Evolutionary conservation across 306 rosid species (phyloP), one percentile per base, ranked within the genome.

Genomic region (Begonia loranthoides): DNA sequence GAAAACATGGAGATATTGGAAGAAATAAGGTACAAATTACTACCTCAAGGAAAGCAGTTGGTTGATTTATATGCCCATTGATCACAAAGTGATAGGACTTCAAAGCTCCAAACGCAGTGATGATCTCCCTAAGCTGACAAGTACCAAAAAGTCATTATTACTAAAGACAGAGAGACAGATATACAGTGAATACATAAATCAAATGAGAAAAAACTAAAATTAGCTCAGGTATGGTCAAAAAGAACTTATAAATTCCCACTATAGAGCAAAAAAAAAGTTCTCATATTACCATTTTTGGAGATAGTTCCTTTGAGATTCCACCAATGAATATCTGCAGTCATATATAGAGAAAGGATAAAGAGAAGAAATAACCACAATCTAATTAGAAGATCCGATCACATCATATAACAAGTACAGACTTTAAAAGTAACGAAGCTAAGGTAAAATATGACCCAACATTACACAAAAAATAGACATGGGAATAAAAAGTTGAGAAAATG

Each of bases 1-100:
- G 6, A 28, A 28, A 28, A 28, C 36, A 7, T 28, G 4, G 36
- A 28, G 36, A 28, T 28, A 5, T 28, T 28, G 36, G 9, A 28
- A 28, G 9, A 2, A 28, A 28, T 4, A 28, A 28, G 36, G 8
- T 28, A 28, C 36, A 7, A 28, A 66, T 13, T 47, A 67, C 51
- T 70, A 90, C 99, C 99, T 90, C 95, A 5, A 90, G 62, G 72
- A 90, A 86, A 64, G 88, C 99, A 65, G 77, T 65, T 17, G 76
- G 66, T 65, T 61, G 74, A 65, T 68, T 54, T 16, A 64, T 60
- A 55, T 77, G 64, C 41, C 61, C 55, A 17, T 64, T 54, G 17
- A 65, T 62, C 68, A 70, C 88, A 70, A 90, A 86, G 71, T 69
- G 88, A 74, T 68, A 90, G 38, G 95, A 83, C 80, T 80, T 90